Conservation (phyloP, 495 filamentous ascomycete species). For the Penicilliopsis zonata region DNA sequence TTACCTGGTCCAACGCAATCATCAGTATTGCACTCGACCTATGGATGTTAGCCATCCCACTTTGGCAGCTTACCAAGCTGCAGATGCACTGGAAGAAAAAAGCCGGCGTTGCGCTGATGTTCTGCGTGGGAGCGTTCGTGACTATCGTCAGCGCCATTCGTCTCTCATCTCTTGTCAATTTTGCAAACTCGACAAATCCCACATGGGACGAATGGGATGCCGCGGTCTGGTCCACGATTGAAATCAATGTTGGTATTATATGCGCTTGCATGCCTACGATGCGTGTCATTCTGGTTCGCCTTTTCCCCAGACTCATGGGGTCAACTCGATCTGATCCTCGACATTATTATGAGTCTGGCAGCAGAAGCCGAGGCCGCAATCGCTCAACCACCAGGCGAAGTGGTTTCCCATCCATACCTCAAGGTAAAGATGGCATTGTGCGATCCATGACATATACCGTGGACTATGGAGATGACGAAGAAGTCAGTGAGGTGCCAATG, state of each 20-base stretch:
- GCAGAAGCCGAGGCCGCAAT: too few relatives aligned
- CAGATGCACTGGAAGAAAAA: slow-evolving; percentile 20
- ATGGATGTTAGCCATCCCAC: slow-evolving; percentile 30
- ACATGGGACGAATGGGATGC: slow-evolving; percentile 9
- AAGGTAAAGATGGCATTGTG: too few relatives aligned
- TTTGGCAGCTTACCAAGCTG: slow-evolving; percentile 18
- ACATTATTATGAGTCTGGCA: too few relatives aligned
- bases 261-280: slow-evolving; percentile 23
- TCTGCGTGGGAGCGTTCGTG: slow-evolving; percentile 23
- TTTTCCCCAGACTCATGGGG: too few relatives aligned
- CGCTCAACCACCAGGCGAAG: too few relatives aligned
- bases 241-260: slow-evolving; percentile 21
- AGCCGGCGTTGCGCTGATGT: slow-evolving; percentile 21
- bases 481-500: too few relatives aligned
- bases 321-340: too few relatives aligned
- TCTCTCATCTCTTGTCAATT: slow-evolving; percentile 18
- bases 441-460: too few relatives aligned
- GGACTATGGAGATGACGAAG: too few relatives aligned
- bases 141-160: slow-evolving; percentile 24
- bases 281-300: slow-evolving; percentile 14
- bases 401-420: too few relatives aligned
- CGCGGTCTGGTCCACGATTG: slow-evolving; percentile 22
- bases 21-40: slow-evolving; percentile 38
- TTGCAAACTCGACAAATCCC: slow-evolving; percentile 16
- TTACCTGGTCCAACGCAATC: slow-evolving; percentile 25